Conservation (phyloP, 148 eudicot species). For the Chenopodium suecicum region DNA sequence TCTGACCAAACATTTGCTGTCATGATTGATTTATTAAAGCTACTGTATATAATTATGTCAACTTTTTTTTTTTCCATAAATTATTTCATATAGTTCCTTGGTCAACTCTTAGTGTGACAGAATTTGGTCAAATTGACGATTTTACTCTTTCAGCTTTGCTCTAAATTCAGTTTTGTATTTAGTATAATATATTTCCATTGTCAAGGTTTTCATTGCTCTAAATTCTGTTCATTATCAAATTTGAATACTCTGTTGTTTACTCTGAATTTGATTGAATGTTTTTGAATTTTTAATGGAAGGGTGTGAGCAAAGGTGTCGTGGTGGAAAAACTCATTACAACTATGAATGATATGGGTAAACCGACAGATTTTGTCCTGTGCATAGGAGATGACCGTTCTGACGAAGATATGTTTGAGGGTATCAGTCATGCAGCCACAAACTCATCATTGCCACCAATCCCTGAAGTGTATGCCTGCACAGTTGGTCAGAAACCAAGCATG, state of each 20-base stretch:
- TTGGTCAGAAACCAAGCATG: slow-evolving; percentile 81
- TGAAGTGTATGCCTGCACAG: slow-evolving; percentile 73
- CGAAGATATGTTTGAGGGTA: slow-evolving; percentile 36
- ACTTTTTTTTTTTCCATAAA: not conserved
- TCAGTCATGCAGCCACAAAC: slow-evolving; percentile 12
- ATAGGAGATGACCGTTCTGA: slow-evolving; percentile 35
- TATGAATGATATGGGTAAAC: slow-evolving; percentile 17
- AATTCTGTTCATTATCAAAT: not conserved
- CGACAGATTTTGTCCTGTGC: slow-evolving; percentile 30
- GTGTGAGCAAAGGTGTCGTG: slow-evolving; percentile 76
- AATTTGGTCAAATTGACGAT: not conserved
- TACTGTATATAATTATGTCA: not conserved
- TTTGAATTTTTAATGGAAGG: slow-evolving; percentile 37
- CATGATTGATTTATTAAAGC: not conserved
- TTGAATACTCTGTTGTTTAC: not conserved
- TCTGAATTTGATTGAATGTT: not conserved
- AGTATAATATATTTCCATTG: not conserved
- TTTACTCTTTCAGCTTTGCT: not conserved
- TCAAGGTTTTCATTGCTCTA: not conserved
- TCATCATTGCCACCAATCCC: slow-evolving; percentile 29
- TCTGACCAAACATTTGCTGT: not conserved
- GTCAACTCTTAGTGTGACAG: not conserved
- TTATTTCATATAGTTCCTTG: not conserved
- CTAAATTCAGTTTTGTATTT: not conserved
- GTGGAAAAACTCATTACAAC: slow-evolving; percentile 39